phyloP scores from a whole-genome alignment of 352 stramenopile genomes.

The Phytophthora cajani region DNA sequence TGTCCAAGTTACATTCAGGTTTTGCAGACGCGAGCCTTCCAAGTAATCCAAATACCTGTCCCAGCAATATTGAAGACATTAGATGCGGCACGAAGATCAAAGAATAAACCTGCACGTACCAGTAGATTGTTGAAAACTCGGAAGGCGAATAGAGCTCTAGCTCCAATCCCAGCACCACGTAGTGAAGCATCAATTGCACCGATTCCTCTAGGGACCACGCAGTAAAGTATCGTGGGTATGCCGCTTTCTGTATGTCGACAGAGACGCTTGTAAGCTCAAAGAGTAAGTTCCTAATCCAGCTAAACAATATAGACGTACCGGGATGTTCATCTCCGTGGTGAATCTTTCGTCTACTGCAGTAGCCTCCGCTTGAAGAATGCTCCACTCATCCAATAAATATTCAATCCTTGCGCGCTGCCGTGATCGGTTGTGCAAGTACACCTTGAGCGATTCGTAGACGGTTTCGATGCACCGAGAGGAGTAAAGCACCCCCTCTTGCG shows the following conservation, averaged over 20 bases:
- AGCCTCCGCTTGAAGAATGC: slow-evolving; percentile 74
- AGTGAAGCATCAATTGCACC: slow-evolving; percentile 80
- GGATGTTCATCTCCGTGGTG: slow-evolving; percentile 83
- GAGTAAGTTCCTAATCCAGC: not conserved
- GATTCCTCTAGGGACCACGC: slow-evolving; percentile 83
- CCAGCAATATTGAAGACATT: slow-evolving; percentile 7
- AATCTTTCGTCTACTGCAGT: slow-evolving; percentile 81
- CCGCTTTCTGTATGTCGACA: slow-evolving; percentile 55
- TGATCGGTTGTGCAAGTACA: slow-evolving; percentile 82
- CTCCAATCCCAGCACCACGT: slow-evolving; percentile 77
- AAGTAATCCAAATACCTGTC: slow-evolving; percentile 87
- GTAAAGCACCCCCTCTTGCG: slow-evolving; percentile 84
- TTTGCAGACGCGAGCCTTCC: slow-evolving; percentile 82
- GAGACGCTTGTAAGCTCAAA: slow-evolving; percentile 3
- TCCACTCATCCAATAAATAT: slow-evolving; percentile 85
- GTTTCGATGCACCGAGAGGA: slow-evolving; percentile 80
- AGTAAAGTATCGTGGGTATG: slow-evolving; percentile 84
- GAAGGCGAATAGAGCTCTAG: slow-evolving; percentile 79
- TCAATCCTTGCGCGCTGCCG: slow-evolving; percentile 82
- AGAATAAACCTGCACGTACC: slow-evolving; percentile 41
- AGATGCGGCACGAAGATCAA: not conserved
- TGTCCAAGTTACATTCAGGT: slow-evolving; percentile 79
- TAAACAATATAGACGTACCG: slow-evolving; percentile 44
- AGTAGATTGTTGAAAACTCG: slow-evolving; percentile 81
- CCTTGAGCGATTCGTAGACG: slow-evolving; percentile 85